Evolutionary conservation across 2,329 filamentous ascomycete genomes (phyloP).

Genomic region (Acarospora socialis): DNA sequence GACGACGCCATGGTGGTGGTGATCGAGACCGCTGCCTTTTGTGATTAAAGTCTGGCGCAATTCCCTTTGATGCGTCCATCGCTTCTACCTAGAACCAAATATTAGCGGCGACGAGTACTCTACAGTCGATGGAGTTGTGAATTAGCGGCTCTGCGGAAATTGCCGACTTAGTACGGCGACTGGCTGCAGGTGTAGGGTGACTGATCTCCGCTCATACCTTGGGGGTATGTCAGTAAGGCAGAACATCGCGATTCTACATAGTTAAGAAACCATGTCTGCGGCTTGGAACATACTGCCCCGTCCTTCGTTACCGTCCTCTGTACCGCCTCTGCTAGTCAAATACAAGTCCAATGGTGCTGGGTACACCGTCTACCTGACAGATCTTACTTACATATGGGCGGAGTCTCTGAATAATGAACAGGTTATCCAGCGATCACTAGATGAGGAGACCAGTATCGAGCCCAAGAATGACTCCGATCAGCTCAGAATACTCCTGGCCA

Average conservation of each 20-base stretch:
- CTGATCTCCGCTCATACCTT: too few species aligned
- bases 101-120: too few species aligned
- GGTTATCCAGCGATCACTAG: constrained; percentile 35
- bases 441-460: constrained; percentile 42
- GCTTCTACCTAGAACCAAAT: too few species aligned
- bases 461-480: constrained; percentile 43
- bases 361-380: constrained; percentile 42
- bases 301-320: background rate
- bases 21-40: constrained; percentile 30
- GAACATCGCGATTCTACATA: too few species aligned
- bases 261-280: constrained; percentile 10
- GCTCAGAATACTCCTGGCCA: constrained; percentile 40
- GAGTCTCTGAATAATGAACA: constrained; percentile 32
- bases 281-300: constrained; percentile 9
- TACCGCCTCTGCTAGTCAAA: constrained; percentile 32
- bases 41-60: constrained; percentile 13
- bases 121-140: too few species aligned
- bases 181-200: too few species aligned
- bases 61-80: background rate
- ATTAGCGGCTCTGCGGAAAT: too few species aligned
- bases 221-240: too few species aligned
- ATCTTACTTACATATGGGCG: constrained; percentile 44
- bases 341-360: constrained; percentile 22
- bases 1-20: constrained; percentile 25
- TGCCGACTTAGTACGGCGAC: too few species aligned